Conservation (phyloP, 306 rosid genomes). For the Ochetophila trinervis region DNA sequence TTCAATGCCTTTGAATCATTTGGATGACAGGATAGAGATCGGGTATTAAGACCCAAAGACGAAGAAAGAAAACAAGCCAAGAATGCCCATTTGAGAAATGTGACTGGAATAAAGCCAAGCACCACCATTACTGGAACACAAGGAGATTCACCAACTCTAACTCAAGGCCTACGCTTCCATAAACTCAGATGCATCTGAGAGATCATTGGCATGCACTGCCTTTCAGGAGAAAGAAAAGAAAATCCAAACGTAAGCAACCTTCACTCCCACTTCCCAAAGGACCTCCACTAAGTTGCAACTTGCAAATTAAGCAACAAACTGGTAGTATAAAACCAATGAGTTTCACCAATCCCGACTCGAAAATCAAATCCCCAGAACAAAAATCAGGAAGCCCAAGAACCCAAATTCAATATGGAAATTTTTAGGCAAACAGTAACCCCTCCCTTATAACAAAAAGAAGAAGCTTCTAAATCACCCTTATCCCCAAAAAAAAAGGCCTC, state of each 20-base stretch:
- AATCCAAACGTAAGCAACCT: conserved; percentile 36
- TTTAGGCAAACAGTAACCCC: conserved; percentile 14
- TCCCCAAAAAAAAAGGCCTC: conserved; percentile 38
- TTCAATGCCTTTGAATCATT: conserved; percentile 56
- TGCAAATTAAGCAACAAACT: conserved; percentile 35
- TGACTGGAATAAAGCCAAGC: conserved; percentile 30
- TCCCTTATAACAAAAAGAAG: conserved; percentile 24
- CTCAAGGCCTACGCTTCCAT: conserved; percentile 37
- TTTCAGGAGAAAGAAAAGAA: conserved; percentile 19
- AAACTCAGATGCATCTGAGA: conserved; percentile 24
- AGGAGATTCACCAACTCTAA: conserved; percentile 29
- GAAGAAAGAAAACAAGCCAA: conserved; percentile 45
- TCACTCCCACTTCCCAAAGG: conserved; percentile 18
- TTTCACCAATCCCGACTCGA: conserved; percentile 38
- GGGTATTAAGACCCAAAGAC: conserved; percentile 34
- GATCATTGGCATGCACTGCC: conserved; percentile 17
- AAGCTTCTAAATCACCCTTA: conserved; percentile 30
- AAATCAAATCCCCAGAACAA: conserved; percentile 53
- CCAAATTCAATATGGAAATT: conserved; percentile 27
- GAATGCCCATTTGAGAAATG: conserved; percentile 41
- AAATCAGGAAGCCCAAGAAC: conserved; percentile 27
- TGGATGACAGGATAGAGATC: conserved; percentile 42
- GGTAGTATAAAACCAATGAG: conserved; percentile 27
- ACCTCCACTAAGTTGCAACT: conserved; percentile 31
- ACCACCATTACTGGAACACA: conserved; percentile 42